phyloP scores from a whole-genome alignment of 176 grass and related monocot genomes.

The Aegilops bicornis region DNA sequence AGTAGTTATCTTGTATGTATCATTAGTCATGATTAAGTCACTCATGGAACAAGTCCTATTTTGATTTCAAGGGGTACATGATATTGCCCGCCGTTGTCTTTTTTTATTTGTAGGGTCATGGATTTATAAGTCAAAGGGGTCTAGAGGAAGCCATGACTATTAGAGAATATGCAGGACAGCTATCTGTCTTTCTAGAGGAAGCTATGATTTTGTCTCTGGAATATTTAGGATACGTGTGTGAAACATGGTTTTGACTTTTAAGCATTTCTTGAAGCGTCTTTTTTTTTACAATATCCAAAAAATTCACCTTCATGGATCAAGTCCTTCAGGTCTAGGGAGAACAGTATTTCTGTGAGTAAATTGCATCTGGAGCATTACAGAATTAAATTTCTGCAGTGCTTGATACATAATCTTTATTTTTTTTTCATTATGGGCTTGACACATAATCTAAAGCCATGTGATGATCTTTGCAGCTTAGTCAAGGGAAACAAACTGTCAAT shows the following conservation, averaged over 20 bases:
- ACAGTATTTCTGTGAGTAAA: conserved; percentile 28
- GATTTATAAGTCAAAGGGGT: conserved; percentile 13
- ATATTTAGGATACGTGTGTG: neutral
- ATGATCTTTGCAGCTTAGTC: conserved; percentile 36
- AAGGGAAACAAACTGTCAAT: conserved; percentile 39
- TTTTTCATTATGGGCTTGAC: neutral
- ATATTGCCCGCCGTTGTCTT: neutral
- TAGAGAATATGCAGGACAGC: neutral
- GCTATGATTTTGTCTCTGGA: conserved; percentile 10
- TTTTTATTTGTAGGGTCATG: neutral
- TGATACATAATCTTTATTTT: no score
- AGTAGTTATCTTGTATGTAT: neutral
- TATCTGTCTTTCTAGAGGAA: neutral
- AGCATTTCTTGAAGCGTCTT: neutral
- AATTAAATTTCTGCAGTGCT: neutral
- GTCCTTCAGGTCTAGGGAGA: conserved; percentile 29
- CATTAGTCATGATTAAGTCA: neutral
- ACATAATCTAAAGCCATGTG: neutral
- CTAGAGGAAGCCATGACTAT: conserved; percentile 16
- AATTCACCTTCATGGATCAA: conserved; percentile 20
- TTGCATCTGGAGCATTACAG: neutral
- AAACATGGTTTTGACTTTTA: neutral
- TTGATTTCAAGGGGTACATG: neutral
- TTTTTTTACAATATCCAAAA: neutral
- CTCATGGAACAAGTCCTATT: neutral